Conservation (phyloP, 2,329 filamentous ascomycete genomes). For the Aspergillus niger region DNA sequence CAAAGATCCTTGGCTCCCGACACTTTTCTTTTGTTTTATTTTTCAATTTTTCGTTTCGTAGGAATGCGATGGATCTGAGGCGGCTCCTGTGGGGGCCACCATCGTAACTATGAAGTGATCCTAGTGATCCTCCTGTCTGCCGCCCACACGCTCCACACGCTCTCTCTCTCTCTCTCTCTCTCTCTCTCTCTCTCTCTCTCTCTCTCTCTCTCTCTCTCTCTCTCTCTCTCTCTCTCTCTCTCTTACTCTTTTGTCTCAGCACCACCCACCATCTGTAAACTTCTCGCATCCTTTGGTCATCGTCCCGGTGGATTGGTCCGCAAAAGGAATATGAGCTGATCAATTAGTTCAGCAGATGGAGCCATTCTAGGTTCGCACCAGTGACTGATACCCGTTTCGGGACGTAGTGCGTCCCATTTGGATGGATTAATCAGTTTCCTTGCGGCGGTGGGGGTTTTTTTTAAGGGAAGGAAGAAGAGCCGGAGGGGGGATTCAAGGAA, state of each 20-base stretch:
- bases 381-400: neutral
- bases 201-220: neutral
- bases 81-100: conserved; percentile 13
- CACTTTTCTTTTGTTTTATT: conserved; percentile 3
- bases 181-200: neutral
- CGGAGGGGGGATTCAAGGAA: neutral
- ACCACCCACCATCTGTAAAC: neutral
- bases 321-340: conserved; percentile 8
- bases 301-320: conserved; percentile 6
- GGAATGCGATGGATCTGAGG: conserved; percentile 11
- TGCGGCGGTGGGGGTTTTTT: neutral
- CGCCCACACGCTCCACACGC: conserved; percentile 17
- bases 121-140: neutral
- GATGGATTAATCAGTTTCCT: neutral
- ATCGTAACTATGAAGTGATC: neutral
- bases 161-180: neutral
- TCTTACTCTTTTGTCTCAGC: neutral
- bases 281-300: neutral
- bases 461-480: neutral
- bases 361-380: neutral
- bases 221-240: neutral
- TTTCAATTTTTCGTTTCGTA: conserved; percentile 12
- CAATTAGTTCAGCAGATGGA: neutral
- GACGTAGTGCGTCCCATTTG: conserved; percentile 1
- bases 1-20: neutral